Evolutionary conservation across 1,284 basidiomycete species (phyloP).

Genomic region (Sphaerobolus stellatus): DNA sequence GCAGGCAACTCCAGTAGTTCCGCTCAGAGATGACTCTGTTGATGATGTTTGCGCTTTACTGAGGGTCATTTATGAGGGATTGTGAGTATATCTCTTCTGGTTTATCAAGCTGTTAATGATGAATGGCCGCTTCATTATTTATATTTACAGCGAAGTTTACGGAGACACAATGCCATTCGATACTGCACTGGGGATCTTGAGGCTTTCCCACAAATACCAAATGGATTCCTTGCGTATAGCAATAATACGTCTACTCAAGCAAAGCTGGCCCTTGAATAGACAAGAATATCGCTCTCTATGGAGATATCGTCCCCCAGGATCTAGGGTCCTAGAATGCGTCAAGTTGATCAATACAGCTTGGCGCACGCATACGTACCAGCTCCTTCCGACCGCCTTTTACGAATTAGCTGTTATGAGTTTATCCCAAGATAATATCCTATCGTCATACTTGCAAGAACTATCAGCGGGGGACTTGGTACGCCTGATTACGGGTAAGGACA

Average conservation of each 20-base stretch:
- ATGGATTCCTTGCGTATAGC: not conserved
- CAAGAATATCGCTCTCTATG: constrained; percentile 1
- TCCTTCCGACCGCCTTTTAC: constrained; percentile 6
- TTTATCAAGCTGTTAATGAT: not conserved
- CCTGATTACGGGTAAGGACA: not conserved
- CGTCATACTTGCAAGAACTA: not conserved
- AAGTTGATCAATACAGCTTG: constrained; percentile 2
- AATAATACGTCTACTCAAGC: not conserved
- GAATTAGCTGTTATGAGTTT: not conserved
- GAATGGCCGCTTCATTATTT: not conserved
- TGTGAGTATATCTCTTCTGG: constrained; percentile 4
- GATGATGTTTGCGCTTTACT: constrained; percentile 5
- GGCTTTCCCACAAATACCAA: constrained; percentile 3
- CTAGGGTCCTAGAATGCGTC: not conserved
- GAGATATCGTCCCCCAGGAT: not conserved
- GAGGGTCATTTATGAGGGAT: constrained; percentile 2
- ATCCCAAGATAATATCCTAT: not conserved
- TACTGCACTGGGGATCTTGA: not conserved
- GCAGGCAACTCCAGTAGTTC: not conserved
- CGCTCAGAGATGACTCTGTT: not conserved
- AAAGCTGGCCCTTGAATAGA: constrained; percentile 3
- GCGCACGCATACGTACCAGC: not conserved
- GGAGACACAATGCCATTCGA: not conserved
- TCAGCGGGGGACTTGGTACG: not conserved
- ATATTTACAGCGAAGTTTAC: not conserved